Conservation (phyloP, 805 yeast genomes). For the Hanseniaspora vineae region DNA sequence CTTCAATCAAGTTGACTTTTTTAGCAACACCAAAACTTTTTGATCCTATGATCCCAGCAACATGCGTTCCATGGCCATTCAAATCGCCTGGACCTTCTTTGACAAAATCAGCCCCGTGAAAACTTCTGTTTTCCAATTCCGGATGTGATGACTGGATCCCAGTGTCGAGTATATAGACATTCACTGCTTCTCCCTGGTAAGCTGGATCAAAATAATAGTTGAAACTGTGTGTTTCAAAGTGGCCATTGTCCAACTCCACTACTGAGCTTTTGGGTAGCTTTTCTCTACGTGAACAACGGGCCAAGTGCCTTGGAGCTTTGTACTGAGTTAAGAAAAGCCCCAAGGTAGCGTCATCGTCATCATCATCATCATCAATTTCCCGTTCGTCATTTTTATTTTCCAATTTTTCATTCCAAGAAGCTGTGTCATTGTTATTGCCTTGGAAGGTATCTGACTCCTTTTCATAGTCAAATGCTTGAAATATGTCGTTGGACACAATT, state of each 20-base stretch:
- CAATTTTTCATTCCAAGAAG: background rate
- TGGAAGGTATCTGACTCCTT: constrained; percentile 27
- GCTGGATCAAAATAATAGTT: constrained; percentile 37
- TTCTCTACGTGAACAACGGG: constrained; percentile 42
- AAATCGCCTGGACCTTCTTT: constrained; percentile 51
- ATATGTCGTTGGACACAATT: constrained; percentile 50
- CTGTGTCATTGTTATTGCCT: background rate
- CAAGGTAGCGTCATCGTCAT: constrained; percentile 1
- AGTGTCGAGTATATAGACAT: constrained; percentile 73
- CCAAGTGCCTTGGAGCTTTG: constrained; percentile 56
- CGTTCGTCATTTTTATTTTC: constrained; percentile 4
- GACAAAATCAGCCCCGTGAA: constrained; percentile 48
- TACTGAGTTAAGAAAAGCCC: constrained; percentile 18
- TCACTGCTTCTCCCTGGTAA: constrained; percentile 44
- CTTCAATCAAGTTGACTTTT: constrained; percentile 46
- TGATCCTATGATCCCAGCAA: constrained; percentile 81
- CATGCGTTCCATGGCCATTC: constrained; percentile 90
- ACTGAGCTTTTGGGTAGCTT: constrained; percentile 16
- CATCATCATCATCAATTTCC: constrained; percentile 4
- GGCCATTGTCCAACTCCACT: too few relatives aligned
- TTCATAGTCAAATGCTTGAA: constrained; percentile 39
- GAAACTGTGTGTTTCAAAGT: constrained; percentile 6
- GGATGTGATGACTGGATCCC: constrained; percentile 55
- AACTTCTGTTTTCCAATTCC: constrained; percentile 53
- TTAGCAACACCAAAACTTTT: constrained; percentile 75